Conservation (phyloP, 805 yeast genomes). For the Metschnikowia drakensbergensis region DNA sequence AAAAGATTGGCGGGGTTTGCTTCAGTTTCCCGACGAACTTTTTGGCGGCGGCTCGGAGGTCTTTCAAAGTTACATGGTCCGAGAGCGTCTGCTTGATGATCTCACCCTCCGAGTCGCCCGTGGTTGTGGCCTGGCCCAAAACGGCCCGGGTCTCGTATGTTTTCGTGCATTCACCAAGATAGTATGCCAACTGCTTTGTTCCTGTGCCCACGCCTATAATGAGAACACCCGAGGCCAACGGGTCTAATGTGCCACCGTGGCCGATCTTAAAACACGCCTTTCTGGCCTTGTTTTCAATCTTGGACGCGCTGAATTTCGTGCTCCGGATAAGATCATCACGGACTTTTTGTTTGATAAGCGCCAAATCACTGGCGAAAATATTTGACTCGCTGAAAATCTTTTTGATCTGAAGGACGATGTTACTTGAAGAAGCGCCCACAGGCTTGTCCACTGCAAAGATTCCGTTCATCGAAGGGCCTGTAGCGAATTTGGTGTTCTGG, state of each 20-base stretch:
- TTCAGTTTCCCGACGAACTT: slow-evolving; percentile 76
- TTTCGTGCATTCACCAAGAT: slow-evolving; percentile 70
- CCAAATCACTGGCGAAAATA: slow-evolving; percentile 52
- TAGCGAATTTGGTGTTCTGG: neutral
- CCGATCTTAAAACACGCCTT: slow-evolving; percentile 80
- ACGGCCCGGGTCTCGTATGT: slow-evolving; percentile 80
- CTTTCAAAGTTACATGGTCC: slow-evolving; percentile 53
- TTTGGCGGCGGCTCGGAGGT: slow-evolving; percentile 45
- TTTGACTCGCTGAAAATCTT: slow-evolving; percentile 55
- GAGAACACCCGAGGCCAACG: slow-evolving; percentile 89
- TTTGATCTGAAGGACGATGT: slow-evolving; percentile 66
- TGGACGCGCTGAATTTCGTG: slow-evolving; percentile 40
- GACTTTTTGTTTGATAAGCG: slow-evolving; percentile 46
- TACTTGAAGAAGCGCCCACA: slow-evolving; percentile 74
- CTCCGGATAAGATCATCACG: slow-evolving; percentile 36
- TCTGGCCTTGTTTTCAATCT: slow-evolving; percentile 49
- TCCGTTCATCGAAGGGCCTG: slow-evolving; percentile 63
- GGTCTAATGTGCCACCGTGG: slow-evolving; percentile 97
- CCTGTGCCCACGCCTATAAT: slow-evolving; percentile 93
- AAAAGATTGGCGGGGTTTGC: slow-evolving; percentile 93
- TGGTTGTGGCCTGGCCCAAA: slow-evolving; percentile 86
- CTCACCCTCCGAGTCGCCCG: slow-evolving; percentile 91
- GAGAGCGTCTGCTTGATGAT: slow-evolving; percentile 56
- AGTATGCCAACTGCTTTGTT: slow-evolving; percentile 73
- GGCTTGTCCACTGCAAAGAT: slow-evolving; percentile 92